Percentiles rank a stretch among this genome's conserved stretches.
phyloP scores from a whole-genome alignment of 176 grass and related monocot genomes.

The Avena eriantha region DNA sequence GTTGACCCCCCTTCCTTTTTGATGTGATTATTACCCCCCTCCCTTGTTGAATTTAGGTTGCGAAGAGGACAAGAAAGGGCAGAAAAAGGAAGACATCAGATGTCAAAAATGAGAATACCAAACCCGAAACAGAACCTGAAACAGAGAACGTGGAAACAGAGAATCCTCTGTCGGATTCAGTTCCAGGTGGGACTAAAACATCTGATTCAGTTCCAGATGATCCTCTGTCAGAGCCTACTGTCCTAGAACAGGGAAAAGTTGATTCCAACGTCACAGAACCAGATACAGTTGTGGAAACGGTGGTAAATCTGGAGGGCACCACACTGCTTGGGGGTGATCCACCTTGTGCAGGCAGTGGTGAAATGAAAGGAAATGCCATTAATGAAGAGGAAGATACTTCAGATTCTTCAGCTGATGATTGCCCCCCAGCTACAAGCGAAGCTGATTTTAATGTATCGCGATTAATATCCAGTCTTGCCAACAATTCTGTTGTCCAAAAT shows the following conservation, averaged over 20 bases:
- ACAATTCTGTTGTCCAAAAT: conserved; percentile 90
- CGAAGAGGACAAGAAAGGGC: conserved; percentile 77
- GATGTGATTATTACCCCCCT: conserved; percentile 21
- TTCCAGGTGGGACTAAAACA: conserved; percentile 35
- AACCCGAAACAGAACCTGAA: conserved; percentile 36
- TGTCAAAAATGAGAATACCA: conserved; percentile 41
- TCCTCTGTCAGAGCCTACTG: conserved; percentile 33
- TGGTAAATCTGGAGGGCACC: conserved; percentile 39
- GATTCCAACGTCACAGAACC: conserved; percentile 39
- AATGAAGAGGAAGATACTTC: conserved; percentile 56
- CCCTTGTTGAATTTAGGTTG: conserved; percentile 66
- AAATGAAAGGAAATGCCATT: conserved; percentile 50
- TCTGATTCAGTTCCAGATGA: conserved; percentile 54
- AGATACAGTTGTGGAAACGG: conserved; percentile 49
- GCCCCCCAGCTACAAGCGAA: conserved; percentile 77
- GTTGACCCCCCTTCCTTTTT: conserved; percentile 17
- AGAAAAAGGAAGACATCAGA: conserved; percentile 70
- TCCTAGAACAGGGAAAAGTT: conserved; percentile 33
- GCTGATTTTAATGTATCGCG: conserved; percentile 85
- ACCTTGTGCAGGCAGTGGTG: conserved; percentile 36
- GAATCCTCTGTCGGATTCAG: too few relatives aligned
- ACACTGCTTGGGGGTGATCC: conserved; percentile 42
- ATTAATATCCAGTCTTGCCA: conserved; percentile 75
- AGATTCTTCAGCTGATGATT: conserved; percentile 83
- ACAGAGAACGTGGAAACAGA: conserved; percentile 45